Evolutionary conservation across 1,284 basidiomycete species (phyloP), one percentile per base, ranked within the genome.

Genomic region (Fistulinella cinereoalba): DNA sequence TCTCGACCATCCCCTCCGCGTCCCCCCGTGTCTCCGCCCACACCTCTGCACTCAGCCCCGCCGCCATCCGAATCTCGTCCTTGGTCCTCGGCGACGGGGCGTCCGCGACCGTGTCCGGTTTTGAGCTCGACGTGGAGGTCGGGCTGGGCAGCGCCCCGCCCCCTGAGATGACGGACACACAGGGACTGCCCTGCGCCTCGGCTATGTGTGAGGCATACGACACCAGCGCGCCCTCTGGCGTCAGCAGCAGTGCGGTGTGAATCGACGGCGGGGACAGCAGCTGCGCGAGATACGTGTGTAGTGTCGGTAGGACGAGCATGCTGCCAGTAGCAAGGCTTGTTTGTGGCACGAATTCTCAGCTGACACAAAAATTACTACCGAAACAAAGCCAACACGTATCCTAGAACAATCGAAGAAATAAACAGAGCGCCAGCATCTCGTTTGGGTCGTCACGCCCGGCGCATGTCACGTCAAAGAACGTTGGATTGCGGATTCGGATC

Each of bases 61-160:
- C 83, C 24, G 84, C 68, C 27, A 88, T 75, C 45, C 83, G 77
- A 40, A 88, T 74, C 48, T 85, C 79, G 57, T 89, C 87, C 65
- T 88, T 88, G 28, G 79, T 65, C 46, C 76, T 70, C 25, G 63
- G 71, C 16, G 72, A 71, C 22, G 27, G 28, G 24, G 5, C 4
- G 24, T 50, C 49, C 8, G 39, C 33, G n/a, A 48, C 31, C 25
- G 55, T 64, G 16, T 43, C 34, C 2, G 55, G 37, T 24, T 53
- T 53, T 5, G 77, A 56, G 70, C 9, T 78, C 0, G 46, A 47
- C 10, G 62, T n/a, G n/a, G n/a, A n/a, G n/a, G n/a, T n/a, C n/a
- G n/a, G n/a, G n/a, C n/a, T n/a, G n/a, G n/a, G n/a, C n/a, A n/a
- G n/a, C n/a, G n/a, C n/a, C n/a, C n/a, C n/a, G n/a, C n/a, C n/a